Evolutionary conservation across 2,329 filamentous ascomycete genomes (phyloP), one percentile per base, ranked within the genome.

Genomic region (Colletotrichum gigasporum): DNA sequence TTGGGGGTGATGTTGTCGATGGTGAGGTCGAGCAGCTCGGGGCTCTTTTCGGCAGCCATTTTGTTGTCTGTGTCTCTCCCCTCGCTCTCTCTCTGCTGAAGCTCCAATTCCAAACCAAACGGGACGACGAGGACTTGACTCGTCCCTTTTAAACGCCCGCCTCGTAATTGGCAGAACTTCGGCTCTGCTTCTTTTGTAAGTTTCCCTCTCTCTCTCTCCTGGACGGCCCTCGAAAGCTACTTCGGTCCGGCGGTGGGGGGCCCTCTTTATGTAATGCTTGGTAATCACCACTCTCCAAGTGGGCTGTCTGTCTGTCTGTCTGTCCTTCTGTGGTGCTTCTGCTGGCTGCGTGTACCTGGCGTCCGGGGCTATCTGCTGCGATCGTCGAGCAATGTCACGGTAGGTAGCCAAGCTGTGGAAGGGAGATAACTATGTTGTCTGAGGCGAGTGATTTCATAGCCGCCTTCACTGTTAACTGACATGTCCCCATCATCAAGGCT

Each of bases 1-100:
- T 93, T 92, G 41, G 89, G 84, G 42, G 91, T 93, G 72, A 93
- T 93, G 76, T 92, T 93, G 69, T 91, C 89, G 61, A 87, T 88
- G 1, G 88, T 92, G 18, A 92, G 81, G 74, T 92, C 86, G 73
- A 89, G 89, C 76, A 90, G 79, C 5, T 80, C 79, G 54, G 84
- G 85, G n/a, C 20, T 48, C 16, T 52, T 65, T 3, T 48, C 16
- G 50, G 22, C 24, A 10, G 51, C 59, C 63, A 65, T 65, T 10
- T 32, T 63, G 37, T 10, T 24, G 34, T 28, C 4, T 52, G 48
- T 9, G 24, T 11, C 9, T 4, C 11, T 24, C 16, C 4, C 30
- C 7, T 4, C 16, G 4, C n/a, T n/a, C n/a, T n/a, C n/a, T n/a
- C n/a, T n/a, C n/a, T n/a, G n/a, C n/a, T n/a, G n/a, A n/a, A n/a